Evolutionary conservation across 768 basidiomycete species (phyloP).

Genomic region (Dendrothele bispora): DNA sequence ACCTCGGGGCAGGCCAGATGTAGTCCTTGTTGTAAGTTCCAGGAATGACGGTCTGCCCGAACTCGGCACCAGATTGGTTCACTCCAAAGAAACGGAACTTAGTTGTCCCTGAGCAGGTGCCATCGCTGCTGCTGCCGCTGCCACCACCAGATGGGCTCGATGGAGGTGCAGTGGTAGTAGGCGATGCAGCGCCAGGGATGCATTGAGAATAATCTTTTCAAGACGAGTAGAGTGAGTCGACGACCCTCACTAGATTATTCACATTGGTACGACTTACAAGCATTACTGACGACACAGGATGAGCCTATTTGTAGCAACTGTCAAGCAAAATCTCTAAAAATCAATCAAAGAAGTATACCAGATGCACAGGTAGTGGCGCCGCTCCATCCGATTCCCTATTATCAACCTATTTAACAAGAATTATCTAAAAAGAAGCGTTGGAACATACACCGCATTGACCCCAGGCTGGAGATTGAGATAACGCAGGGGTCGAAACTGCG

Average conservation of each 20-base stretch:
- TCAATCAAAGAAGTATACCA: too few species aligned
- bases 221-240: not conserved
- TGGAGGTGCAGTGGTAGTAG: conserved; percentile 26
- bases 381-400: conserved; percentile 39
- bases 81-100: conserved; percentile 68
- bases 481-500: conserved; percentile 26
- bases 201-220: conserved; percentile 49
- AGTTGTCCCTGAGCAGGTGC: conserved; percentile 40
- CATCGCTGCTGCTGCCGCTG: conserved; percentile 20
- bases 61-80: conserved; percentile 63
- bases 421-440: conserved; percentile 7
- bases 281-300: conserved; percentile 39
- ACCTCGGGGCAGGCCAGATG: conserved; percentile 45
- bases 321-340: too few species aligned
- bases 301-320: too few species aligned
- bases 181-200: conserved; percentile 32
- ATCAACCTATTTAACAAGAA: conserved; percentile 7
- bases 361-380: conserved; percentile 48
- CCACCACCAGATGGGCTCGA: conserved; percentile 17
- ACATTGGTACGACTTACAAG: conserved; percentile 30
- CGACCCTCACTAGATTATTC: not conserved
- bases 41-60: conserved; percentile 48
- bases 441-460: conserved; percentile 52
- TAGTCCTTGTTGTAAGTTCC: conserved; percentile 44
- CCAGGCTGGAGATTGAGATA: conserved; percentile 39